phyloP scores from a whole-genome alignment of 176 grass and related monocot species.

The Alloteropsis semialata region DNA sequence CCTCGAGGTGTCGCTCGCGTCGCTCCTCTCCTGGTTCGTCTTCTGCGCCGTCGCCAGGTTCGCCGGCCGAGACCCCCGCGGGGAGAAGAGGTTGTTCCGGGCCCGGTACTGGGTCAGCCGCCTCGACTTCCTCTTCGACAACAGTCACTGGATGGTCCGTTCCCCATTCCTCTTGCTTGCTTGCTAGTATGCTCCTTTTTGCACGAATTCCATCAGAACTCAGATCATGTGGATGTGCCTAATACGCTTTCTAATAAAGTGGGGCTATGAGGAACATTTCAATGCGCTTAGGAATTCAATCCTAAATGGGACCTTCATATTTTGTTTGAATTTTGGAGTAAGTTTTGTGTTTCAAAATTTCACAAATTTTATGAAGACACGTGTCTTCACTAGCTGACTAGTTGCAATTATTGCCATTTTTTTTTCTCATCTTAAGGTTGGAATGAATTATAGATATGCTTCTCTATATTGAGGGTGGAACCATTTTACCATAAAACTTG shows the following conservation, averaged over 20 bases:
- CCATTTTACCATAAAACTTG: not conserved
- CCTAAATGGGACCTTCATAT: not conserved
- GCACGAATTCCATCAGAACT: not conserved
- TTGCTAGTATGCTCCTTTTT: not conserved
- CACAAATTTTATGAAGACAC: not conserved
- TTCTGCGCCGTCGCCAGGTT: conserved; percentile 57
- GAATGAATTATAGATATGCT: not conserved
- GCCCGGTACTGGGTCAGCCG: conserved; percentile 74
- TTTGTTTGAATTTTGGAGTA: not conserved
- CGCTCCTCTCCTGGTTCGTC: conserved; percentile 65
- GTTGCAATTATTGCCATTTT: not conserved
- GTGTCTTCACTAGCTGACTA: not conserved
- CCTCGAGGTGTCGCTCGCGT: conserved; percentile 49
- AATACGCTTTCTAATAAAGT: too few relatives aligned
- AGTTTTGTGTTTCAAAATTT: not conserved
- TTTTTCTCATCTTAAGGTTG: not conserved
- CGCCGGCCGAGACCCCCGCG: conserved; percentile 32
- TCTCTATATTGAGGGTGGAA: not conserved
- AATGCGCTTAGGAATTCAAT: not conserved
- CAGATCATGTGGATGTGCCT: too few relatives aligned
- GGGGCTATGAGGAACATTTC: too few relatives aligned
- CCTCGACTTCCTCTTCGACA: conserved; percentile 72
- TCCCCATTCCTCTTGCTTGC: not conserved
- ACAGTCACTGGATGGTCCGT: conserved; percentile 68
- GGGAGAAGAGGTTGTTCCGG: conserved; percentile 52